Evolutionary conservation across 495 filamentous ascomycete genomes (phyloP).

Genomic region (Monascus purpureus): DNA sequence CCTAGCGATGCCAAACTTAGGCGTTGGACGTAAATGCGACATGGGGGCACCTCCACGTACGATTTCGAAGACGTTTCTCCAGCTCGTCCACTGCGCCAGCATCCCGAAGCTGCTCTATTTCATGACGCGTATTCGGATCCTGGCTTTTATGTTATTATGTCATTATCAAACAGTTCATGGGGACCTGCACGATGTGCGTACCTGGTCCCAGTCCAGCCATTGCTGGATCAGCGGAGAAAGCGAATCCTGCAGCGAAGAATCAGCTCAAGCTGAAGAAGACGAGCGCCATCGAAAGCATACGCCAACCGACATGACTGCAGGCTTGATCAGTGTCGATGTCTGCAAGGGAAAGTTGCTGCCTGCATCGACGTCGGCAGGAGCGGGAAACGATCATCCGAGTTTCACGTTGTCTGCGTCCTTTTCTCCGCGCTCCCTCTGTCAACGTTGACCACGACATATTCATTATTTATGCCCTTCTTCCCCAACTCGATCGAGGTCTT

Average conservation of each 20-base stretch:
- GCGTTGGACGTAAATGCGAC: too few relatives aligned
- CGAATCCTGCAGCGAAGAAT: constrained; percentile 13
- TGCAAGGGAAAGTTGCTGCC: too few relatives aligned
- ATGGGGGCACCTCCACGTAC: too few relatives aligned
- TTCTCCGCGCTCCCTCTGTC: not conserved
- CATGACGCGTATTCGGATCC: constrained; percentile 41
- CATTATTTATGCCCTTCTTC: too few relatives aligned
- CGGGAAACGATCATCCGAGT: not conserved
- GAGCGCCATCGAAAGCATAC: constrained; percentile 1
- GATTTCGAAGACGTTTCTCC: constrained; percentile 39
- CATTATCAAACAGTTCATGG: too few relatives aligned
- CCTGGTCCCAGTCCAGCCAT: constrained; percentile 54
- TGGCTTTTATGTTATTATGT: constrained; percentile 7
- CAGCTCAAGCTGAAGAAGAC: not conserved
- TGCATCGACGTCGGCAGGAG: not conserved
- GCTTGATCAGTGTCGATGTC: too few relatives aligned
- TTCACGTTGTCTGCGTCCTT: not conserved
- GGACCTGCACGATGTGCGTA: too few relatives aligned
- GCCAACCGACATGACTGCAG: too few relatives aligned
- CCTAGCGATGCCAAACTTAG: too few relatives aligned
- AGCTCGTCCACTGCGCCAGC: constrained; percentile 36
- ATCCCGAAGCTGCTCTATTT: constrained; percentile 43
- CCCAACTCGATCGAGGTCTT: too few relatives aligned
- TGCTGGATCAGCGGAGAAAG: constrained; percentile 25
- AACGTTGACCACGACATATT: too few relatives aligned